Conservation (phyloP, 2,329 filamentous ascomycete species). For the Aspergillus ibericus region DNA sequence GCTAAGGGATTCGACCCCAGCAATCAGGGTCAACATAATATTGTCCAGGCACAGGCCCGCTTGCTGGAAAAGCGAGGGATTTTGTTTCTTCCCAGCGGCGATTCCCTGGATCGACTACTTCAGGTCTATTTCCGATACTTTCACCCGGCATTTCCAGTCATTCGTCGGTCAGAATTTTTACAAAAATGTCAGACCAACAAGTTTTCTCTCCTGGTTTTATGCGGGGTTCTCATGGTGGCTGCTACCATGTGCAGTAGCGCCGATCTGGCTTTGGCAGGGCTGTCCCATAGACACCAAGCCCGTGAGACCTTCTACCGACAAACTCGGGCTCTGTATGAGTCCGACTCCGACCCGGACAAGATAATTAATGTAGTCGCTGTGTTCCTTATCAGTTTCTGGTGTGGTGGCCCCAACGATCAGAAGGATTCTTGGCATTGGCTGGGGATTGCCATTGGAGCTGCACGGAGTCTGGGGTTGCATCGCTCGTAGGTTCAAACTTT, state of each 20-base stretch:
- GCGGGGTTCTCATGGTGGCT: background rate
- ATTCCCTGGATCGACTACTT: too few species aligned
- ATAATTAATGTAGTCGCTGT: background rate
- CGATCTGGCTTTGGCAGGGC: background rate
- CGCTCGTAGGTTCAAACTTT: background rate
- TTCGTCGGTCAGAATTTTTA: too few species aligned
- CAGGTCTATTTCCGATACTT: too few species aligned
- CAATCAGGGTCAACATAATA: too few species aligned
- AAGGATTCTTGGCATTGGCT: slow-evolving; percentile 2
- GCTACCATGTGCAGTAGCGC: background rate
- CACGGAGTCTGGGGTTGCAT: background rate
- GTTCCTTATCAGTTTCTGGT: background rate
- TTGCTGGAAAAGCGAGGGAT: too few species aligned
- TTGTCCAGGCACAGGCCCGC: too few species aligned
- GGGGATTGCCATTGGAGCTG: background rate
- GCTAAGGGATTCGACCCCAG: too few species aligned
- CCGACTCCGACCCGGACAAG: background rate
- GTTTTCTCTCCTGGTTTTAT: too few species aligned
- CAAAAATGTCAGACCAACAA: too few species aligned
- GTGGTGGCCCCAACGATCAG: background rate
- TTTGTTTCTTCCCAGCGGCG: too few species aligned
- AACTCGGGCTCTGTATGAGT: background rate
- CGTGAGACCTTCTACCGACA: background rate
- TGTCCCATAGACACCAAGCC: background rate
- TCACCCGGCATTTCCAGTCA: too few species aligned